Conservation (phyloP, 495 filamentous ascomycete genomes). For the Penicillium ochrochloron region DNA sequence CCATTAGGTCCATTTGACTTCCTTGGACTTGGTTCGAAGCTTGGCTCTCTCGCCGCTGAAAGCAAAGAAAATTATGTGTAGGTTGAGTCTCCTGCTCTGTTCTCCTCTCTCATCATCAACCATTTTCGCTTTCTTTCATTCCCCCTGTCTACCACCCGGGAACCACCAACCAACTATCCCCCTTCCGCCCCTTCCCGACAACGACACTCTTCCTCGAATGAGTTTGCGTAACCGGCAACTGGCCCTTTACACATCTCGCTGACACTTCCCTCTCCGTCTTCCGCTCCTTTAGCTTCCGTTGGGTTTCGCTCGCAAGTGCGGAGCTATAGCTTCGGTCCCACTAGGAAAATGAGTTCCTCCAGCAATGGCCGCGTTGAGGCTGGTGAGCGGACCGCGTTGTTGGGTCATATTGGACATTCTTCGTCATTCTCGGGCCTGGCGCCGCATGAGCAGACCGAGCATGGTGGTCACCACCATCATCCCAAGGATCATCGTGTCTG, state of each 20-base stretch:
- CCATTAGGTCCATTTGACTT: constrained; percentile 1
- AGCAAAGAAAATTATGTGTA: constrained; percentile 26
- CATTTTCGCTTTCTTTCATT: constrained; percentile 4
- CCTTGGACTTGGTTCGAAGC: constrained; percentile 21
- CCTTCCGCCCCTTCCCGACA: not conserved
- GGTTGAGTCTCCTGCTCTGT: constrained; percentile 14
- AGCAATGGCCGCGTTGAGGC: constrained; percentile 37
- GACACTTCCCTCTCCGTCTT: not conserved
- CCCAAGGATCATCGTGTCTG: constrained; percentile 48
- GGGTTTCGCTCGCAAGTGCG: constrained; percentile 40
- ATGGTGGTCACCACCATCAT: constrained; percentile 30
- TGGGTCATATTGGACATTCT: constrained; percentile 22
- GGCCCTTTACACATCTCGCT: constrained; percentile 7
- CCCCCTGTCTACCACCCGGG: not conserved
- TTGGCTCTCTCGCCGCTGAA: constrained; percentile 8
- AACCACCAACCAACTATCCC: not conserved
- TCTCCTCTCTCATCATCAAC: not conserved
- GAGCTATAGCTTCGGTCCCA: constrained; percentile 39
- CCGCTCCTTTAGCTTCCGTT: constrained; percentile 29
- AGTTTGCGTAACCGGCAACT: not conserved
- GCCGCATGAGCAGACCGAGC: constrained; percentile 20
- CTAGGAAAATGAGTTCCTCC: constrained; percentile 37
- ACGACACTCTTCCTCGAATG: not conserved
- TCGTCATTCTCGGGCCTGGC: constrained; percentile 28
- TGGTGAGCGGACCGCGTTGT: constrained; percentile 40